Evolutionary conservation across 2,329 filamentous ascomycete genomes (phyloP).

Genomic region (Leptographium lundbergii): DNA sequence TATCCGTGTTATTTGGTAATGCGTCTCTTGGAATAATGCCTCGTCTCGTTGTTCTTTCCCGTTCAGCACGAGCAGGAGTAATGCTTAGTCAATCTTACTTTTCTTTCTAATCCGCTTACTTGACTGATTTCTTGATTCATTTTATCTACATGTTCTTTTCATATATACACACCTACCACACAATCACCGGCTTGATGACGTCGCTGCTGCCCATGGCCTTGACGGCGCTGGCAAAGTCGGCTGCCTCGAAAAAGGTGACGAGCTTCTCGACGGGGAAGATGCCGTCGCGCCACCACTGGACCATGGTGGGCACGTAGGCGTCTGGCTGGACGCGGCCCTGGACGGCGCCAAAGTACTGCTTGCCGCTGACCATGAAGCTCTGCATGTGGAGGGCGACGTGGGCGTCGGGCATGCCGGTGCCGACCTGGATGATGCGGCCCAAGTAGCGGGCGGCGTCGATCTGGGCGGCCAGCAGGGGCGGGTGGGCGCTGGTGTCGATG

Average conservation of each 20-base stretch:
- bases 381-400: conserved; percentile 2
- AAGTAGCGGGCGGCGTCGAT: conserved; percentile 1
- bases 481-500: conserved; percentile 3
- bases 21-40: too few species aligned
- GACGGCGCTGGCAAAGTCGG: background rate
- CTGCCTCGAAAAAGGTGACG: background rate
- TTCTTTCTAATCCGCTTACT: too few species aligned
- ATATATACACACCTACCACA: background rate
- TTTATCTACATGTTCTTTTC: too few species aligned
- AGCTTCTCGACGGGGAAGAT: background rate
- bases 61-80: too few species aligned
- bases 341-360: conserved; percentile 4
- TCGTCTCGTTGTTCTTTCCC: too few species aligned
- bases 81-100: too few species aligned
- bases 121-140: too few species aligned
- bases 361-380: conserved; percentile 4
- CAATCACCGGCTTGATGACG: background rate
- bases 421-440: conserved; percentile 2
- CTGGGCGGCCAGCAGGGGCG: conserved; percentile 1
- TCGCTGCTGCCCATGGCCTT: background rate
- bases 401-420: conserved; percentile 2
- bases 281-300: conserved; percentile 4
- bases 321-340: background rate
- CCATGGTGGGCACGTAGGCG: background rate
- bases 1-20: too few species aligned